Evolutionary conservation across 2,329 filamentous ascomycete species (phyloP), one percentile per base, ranked within the genome.

Genomic region (Monosporascus ibericus): DNA sequence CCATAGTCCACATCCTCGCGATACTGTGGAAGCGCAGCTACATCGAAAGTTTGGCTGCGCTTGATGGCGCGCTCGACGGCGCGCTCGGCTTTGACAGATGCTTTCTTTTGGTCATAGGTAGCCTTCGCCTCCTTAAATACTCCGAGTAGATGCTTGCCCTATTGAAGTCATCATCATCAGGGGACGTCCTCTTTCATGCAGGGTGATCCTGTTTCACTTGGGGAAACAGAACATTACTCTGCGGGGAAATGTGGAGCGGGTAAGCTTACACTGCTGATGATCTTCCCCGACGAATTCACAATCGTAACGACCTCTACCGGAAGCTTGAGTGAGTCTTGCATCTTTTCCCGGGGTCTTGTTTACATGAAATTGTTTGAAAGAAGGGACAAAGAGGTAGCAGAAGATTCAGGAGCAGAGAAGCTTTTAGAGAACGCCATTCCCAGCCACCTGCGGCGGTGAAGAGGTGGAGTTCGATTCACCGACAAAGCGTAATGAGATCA

Each of bases 41-140:
- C 66, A 53, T 80, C 74, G 56, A 75, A 79, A 3, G 78, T 86
- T 57, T 85, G 80, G 51, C 86, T 78, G 63, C 86, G 84, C 63
- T 84, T 81, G 46, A 68, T 57, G n/a, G 86, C 78, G 63, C 86
- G 84, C 63, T 84, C 81, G 44, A 68, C 57, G n/a, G 68, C 66
- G 15, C 73, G 73, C 60, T 89, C 83, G 20, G 86, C 83, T 67
- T 84, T 85, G 62, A 96, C 80, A 60, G 91, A 84, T 6, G 89
- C 87, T 70, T 95, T 96, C 66, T 89, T 89, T 65, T 95, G 90
- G 52, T 86, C 81, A 72, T 97, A 97, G 53, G 89, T 88, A 50
- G 86, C 84, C 67, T 90, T 90, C 58, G 92, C 92, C 68, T 96
- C 91, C 69, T 90, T 95, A 78, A 95, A 95, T 65, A 96, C 87